Base-by-base conservation (phyloP, 306 rosid genomes). In the Vigna trinervia region DNA sequence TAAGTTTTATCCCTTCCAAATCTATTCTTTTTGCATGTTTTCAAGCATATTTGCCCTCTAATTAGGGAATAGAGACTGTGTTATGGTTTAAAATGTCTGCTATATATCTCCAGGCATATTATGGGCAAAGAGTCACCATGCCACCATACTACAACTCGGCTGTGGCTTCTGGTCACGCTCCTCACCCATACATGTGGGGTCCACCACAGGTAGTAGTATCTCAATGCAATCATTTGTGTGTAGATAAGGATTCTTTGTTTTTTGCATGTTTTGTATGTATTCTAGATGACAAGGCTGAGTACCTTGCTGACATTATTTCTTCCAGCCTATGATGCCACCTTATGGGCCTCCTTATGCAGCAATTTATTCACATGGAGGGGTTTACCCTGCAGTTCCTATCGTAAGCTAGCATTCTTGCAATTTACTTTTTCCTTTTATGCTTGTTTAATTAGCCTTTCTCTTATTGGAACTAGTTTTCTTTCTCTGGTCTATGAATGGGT, bases 101-200 rank as follows among this genome's bases (percentile, higher is more conserved):
- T 59, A 47, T 51, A 47, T 47, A 51, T 74, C 53, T 79, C 75
- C 85, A 94, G 98, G 96, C 97, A 78, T 94, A 90, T 86, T 94
- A 94, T 83, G 96, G 98, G 66, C 90, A 92, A 46, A 87, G 96
- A 87, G 93, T 94, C 39, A n/a, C 93, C 75, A 81, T 94, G 19
- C 96, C 96, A 17, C 95, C 95, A 67, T 94, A 85, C 81, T 94
- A 89, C 87, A 92, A 88, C 86, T 75, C 98, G 26, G 86, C 95
- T 36, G 85, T 84, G 43, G 83, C 91, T 82, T 83, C 95, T 60
- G 95, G 95, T 57, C 98, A 90, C 54, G 71, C 94, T 71, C 93
- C 95, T 76, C 98, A 92, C 48, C 96, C 98, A 23, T 94, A 92
- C 72, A 89, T 94, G 90, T 92, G 97, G 98, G 93, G 91, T 17